phyloP scores from a whole-genome alignment of 2,329 filamentous ascomycete genomes.

The Trichophyton mentagrophytes region DNA sequence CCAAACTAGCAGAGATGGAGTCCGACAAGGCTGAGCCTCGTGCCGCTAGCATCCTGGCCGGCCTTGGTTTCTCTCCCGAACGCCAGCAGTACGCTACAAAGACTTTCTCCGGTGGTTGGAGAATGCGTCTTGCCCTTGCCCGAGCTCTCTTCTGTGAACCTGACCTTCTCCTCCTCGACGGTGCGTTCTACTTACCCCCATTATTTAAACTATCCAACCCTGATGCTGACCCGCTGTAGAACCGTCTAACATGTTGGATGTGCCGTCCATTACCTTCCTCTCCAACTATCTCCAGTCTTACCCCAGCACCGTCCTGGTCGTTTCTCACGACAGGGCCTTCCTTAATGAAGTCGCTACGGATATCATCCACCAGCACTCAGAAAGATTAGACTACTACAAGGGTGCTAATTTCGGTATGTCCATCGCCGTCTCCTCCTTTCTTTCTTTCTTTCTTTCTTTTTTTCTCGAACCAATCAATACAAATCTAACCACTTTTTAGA shows the following conservation, averaged over 20 bases:
- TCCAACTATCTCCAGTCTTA: constrained; percentile 90
- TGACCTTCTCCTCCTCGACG: constrained; percentile 82
- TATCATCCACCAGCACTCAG: constrained; percentile 96
- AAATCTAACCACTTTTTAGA: constrained; percentile 36
- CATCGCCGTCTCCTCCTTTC: not conserved
- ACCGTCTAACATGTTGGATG: constrained; percentile 99
- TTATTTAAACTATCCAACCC: not conserved
- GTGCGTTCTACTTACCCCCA: constrained; percentile 20
- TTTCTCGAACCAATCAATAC: not conserved
- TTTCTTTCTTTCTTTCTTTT: not conserved
- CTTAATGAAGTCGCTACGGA: constrained; percentile 98
- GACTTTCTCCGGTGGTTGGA: constrained; percentile 98
- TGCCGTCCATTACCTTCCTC: constrained; percentile 97
- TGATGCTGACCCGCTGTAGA: constrained; percentile 39
- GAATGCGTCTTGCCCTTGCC: constrained; percentile 91
- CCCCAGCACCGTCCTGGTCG: constrained; percentile 86
- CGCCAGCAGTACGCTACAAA: constrained; percentile 86
- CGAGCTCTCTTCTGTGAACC: constrained; percentile 96
- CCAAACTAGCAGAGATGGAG: constrained; percentile 94
- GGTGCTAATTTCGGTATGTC: constrained; percentile 67
- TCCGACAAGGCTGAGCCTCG: constrained; percentile 95
- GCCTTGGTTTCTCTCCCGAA: constrained; percentile 90
- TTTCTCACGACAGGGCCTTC: constrained; percentile 98
- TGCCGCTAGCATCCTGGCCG: constrained; percentile 89
- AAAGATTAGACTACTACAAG: constrained; percentile 96